phyloP scores from a whole-genome alignment of 257 asterid species.

The Jaltomata sinuosa region DNA sequence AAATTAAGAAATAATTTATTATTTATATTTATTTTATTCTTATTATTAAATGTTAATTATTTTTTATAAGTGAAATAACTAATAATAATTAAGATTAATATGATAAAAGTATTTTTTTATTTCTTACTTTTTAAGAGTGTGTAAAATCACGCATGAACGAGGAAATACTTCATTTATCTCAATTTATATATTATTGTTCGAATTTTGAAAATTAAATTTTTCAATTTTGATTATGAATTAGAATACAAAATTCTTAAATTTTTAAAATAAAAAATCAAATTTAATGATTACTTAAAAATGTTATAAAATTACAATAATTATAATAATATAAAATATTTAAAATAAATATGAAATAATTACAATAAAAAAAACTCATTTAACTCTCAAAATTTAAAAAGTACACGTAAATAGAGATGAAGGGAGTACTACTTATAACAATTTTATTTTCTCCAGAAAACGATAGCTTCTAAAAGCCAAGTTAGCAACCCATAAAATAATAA shows the following conservation, averaged over 20 bases:
- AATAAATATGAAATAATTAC: not conserved
- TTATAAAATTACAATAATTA: not conserved
- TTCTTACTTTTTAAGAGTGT: no score
- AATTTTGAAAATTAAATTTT: not conserved
- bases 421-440: not conserved
- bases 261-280: not conserved
- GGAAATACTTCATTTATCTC: no score
- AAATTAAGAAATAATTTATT: no score
- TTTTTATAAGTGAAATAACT: no score
- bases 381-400: not conserved
- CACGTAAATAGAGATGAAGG: no score
- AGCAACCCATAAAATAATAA: not conserved
- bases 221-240: not conserved
- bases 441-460: slow-evolving; percentile 10
- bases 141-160: no score
- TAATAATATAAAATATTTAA: not conserved
- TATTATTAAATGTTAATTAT: no score
- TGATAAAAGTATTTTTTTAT: no score
- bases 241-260: not conserved
- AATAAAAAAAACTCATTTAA: not conserved
- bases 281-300: not conserved
- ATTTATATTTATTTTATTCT: no score
- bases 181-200: not conserved
- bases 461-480: slow-evolving; percentile 7
- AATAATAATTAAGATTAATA: no score